phyloP scores from a whole-genome alignment of 306 rosid genomes.

The Betula pendula region DNA sequence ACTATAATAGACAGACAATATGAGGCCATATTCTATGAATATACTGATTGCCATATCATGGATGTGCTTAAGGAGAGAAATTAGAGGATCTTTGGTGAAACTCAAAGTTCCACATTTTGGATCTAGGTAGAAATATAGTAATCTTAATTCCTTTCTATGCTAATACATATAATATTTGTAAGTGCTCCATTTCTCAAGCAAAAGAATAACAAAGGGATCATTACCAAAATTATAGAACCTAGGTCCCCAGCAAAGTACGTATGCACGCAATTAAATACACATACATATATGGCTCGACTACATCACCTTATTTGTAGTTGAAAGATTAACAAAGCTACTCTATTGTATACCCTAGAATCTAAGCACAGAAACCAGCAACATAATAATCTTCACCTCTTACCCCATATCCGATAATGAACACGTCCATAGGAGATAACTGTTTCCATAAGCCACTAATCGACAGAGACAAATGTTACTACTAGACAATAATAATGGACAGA shows the following conservation, averaged over 20 bases:
- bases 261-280: background rate
- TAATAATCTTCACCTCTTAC: slow-evolving; percentile 47
- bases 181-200: background rate
- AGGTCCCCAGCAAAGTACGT: background rate
- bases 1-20: background rate
- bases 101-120: background rate
- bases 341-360: background rate
- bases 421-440: slow-evolving; percentile 72
- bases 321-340: background rate
- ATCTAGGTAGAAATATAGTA: background rate
- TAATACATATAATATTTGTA: background rate
- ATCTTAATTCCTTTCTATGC: background rate
- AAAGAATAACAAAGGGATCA: background rate
- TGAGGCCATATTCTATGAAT: background rate
- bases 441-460: slow-evolving; percentile 70
- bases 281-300: background rate
- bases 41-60: background rate
- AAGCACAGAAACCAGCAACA: background rate
- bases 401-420: slow-evolving; percentile 93
- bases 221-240: background rate
- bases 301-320: background rate
- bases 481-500: slow-evolving; percentile 20
- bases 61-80: background rate
- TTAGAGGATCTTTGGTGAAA: background rate
- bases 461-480: slow-evolving; percentile 35